These are phyloP conservation scores for Simplicillium aogashimaense DNA, from an alignment of 2,329 filamentous ascomycete genomes.

Conservation along the genomic window DNA sequence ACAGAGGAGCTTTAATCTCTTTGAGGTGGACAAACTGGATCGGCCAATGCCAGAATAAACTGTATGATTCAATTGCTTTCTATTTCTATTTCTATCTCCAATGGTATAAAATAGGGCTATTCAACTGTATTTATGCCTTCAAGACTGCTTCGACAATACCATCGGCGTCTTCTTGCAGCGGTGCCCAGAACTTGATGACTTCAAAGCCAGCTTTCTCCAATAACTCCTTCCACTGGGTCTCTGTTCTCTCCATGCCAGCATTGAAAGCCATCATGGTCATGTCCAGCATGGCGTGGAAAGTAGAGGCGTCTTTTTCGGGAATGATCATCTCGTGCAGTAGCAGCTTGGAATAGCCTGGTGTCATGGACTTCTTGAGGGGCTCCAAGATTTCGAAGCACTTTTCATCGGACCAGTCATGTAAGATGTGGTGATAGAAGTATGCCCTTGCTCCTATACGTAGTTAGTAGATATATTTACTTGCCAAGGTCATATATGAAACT, in stretches of 20 bases:
- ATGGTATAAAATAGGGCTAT: too few relatives aligned
- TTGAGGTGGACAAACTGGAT: too few relatives aligned
- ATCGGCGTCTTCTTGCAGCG: not conserved
- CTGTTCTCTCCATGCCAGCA: conserved; percentile 10
- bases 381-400: conserved; percentile 10
- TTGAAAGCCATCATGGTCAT: conserved; percentile 13
- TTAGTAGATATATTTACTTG: too few relatives aligned
- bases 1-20: too few relatives aligned
- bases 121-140: not conserved
- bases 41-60: too few relatives aligned
- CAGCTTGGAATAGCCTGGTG: conserved; percentile 17
- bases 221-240: conserved; percentile 10
- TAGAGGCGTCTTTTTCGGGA: conserved; percentile 7
- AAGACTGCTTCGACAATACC: conserved; percentile 1
- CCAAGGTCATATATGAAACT: too few relatives aligned
- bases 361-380: conserved; percentile 9
- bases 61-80: too few relatives aligned
- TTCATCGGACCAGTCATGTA: conserved; percentile 15
- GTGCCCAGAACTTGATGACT: conserved; percentile 2
- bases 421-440: conserved; percentile 14
- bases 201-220: conserved; percentile 9
- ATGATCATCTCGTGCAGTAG: conserved; percentile 19
- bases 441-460: conserved; percentile 9
- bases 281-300: conserved; percentile 9
- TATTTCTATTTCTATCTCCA: too few relatives aligned